These are phyloP conservation scores for Macroventuria anomochaeta DNA, from an alignment of 2,329 filamentous ascomycete species.

Conservation along the genomic window DNA sequence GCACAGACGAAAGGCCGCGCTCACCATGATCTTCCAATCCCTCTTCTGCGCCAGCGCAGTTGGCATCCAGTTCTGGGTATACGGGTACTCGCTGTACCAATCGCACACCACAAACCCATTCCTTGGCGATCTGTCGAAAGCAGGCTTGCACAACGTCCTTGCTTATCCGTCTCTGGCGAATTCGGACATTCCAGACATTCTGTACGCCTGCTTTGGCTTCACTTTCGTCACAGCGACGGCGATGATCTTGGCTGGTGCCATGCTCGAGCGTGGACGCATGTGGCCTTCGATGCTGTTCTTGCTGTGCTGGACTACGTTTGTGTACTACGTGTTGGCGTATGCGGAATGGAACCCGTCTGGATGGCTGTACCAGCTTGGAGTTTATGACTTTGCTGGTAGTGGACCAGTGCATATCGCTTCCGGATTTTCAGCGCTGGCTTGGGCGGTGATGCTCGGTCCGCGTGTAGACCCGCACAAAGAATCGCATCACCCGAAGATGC, in stretches of 20 bases:
- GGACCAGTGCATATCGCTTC: constrained; percentile 78
- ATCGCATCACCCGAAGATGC: constrained; percentile 50
- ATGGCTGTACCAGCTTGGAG: constrained; percentile 72
- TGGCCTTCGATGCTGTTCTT: constrained; percentile 43
- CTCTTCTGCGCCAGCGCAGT: constrained; percentile 56
- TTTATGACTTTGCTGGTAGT: constrained; percentile 77
- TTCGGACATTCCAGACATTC: constrained; percentile 41
- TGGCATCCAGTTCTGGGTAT: constrained; percentile 58
- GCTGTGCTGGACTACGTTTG: constrained; percentile 46
- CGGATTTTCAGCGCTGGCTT: constrained; percentile 73
- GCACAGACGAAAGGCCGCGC: constrained; percentile 39
- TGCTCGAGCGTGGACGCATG: constrained; percentile 42
- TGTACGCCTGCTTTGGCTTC: constrained; percentile 45
- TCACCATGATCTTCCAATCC: constrained; percentile 58
- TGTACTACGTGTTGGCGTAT: constrained; percentile 65
- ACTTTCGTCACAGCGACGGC: constrained; percentile 44
- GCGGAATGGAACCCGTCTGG: constrained; percentile 80
- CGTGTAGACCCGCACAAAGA: constrained; percentile 67
- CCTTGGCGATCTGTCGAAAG: constrained; percentile 41
- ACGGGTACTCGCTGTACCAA: constrained; percentile 55
- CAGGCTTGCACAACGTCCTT: constrained; percentile 39
- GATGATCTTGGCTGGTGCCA: constrained; percentile 44
- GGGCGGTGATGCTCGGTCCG: constrained; percentile 75
- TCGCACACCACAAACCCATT: constrained; percentile 40
- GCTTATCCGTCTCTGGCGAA: constrained; percentile 43